Conservation (phyloP, 176 grass and related monocot species). For the Eragrostis curvula region DNA sequence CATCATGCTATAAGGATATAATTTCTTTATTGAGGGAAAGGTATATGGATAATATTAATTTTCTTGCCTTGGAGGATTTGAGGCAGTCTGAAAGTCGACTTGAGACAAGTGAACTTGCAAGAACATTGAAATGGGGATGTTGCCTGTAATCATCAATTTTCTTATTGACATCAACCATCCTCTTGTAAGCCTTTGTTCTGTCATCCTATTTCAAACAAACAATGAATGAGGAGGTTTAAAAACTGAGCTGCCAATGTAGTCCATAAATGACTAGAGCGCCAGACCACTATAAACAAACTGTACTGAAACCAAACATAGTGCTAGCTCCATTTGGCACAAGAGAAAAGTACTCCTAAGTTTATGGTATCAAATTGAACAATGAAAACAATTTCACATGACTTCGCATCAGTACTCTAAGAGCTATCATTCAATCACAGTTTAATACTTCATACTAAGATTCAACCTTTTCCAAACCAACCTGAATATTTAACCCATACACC, state of each 20-base stretch:
- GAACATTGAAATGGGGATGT: constrained; percentile 74
- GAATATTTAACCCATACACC: constrained; percentile 7
- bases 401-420: constrained; percentile 4
- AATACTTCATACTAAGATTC: constrained; percentile 33
- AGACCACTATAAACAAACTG: constrained; percentile 22
- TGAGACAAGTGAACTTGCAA: constrained; percentile 71
- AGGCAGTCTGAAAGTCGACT: constrained; percentile 72
- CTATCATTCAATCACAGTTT: constrained; percentile 24
- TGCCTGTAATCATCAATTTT: constrained; percentile 82
- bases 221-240: constrained; percentile 37
- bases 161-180: constrained; percentile 69
- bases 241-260: constrained; percentile 22
- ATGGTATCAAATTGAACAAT: background rate
- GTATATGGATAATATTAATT: background rate
- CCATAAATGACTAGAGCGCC: constrained; percentile 9
- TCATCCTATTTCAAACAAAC: constrained; percentile 68
- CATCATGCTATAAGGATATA: too few species aligned
- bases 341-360: background rate
- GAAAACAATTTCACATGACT: constrained; percentile 10
- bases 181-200: constrained; percentile 84
- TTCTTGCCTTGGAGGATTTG: constrained; percentile 81
- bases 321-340: constrained; percentile 15
- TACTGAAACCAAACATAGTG: constrained; percentile 23
- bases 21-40: too few species aligned
- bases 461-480: background rate